These are phyloP conservation scores for Meira miltonrushii DNA, from an alignment of 1,284 basidiomycete genomes.

Conservation along the genomic window DNA sequence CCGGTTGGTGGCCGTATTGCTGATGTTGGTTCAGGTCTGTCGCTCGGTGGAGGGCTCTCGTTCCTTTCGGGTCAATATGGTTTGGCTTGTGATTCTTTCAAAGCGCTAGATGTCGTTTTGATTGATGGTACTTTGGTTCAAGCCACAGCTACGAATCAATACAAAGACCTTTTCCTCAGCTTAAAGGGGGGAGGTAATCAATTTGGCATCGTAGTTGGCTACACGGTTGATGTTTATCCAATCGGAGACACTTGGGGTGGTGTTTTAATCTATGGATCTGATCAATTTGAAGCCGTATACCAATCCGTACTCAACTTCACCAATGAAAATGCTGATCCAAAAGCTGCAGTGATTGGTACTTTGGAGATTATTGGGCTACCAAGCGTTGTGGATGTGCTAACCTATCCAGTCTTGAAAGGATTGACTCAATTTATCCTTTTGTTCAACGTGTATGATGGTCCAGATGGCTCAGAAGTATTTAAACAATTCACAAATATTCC, in stretches of 20 bases:
- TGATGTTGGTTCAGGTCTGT: constrained; percentile 27
- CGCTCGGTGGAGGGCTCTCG: constrained; percentile 29
- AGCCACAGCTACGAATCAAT: constrained; percentile 17
- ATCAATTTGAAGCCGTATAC: constrained; percentile 4
- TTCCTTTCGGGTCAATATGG: constrained; percentile 29
- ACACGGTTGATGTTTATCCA: constrained; percentile 30
- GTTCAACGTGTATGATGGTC: constrained; percentile 16
- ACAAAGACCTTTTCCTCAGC: constrained; percentile 18
- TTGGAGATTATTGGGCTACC: background rate
- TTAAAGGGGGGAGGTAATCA: constrained; percentile 28
- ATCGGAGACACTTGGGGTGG: constrained; percentile 12
- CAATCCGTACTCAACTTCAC: constrained; percentile 4
- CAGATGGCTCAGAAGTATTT: constrained; percentile 6
- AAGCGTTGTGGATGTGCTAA: background rate
- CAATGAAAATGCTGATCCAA: constrained; percentile 11
- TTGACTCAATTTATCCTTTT: constrained; percentile 9
- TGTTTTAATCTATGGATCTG: constrained; percentile 5
- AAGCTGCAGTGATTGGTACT: constrained; percentile 17
- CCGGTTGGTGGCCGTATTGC: constrained; percentile 25
- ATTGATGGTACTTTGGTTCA: constrained; percentile 28
- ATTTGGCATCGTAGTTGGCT: constrained; percentile 31
- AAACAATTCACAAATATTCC: constrained; percentile 13
- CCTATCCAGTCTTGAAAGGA: background rate
- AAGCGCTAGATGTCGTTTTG: constrained; percentile 29
- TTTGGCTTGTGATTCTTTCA: constrained; percentile 27